Evolutionary conservation across 345 rosid genomes (phyloP), one percentile per base, ranked within the genome.

Genomic region (Microcos paniculata): DNA sequence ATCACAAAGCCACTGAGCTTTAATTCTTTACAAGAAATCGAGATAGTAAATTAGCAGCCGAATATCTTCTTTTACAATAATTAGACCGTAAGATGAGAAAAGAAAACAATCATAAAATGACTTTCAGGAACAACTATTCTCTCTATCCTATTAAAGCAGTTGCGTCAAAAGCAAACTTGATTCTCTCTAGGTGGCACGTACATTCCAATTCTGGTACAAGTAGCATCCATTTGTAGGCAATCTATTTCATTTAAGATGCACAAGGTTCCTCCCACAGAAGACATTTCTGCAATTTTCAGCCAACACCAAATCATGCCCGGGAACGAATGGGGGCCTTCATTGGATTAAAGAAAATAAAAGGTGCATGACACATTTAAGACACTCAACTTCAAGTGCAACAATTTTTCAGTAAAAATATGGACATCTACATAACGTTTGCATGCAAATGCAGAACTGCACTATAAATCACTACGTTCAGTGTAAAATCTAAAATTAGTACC

Each of bases 211-310:
- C 16, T 8, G 10, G 69, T 63, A 19, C 48, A 26, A 49, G 18
- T 21, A 48, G 24, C 55, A 18, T 30, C n/a, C 8, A 10, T 35
- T 43, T 72, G 24, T 26, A 3, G 6, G 1, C 0, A 23, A 57
- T 28, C 7, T 24, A 38, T 48, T 70, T 85, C 84, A 85, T 53
- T 79, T 63, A 21, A 69, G 71, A 48, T 69, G 76, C 70, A 73
- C 77, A 2, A 85, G 75, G 70, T 78, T 83, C 80, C 86, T 81
- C 31, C 86, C 85, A 1, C 85, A 83, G 23, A 85, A 79, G 71
- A 85, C 77, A 43, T 83, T 79, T 62, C 86, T 85, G 88, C 82
- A 79, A 68, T 18, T 75, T 35, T 73, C 0, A 35, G 74, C 33
- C 35, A 59, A 21, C 31, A 52, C 33, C 1, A 1, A 21, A 55